phyloP scores from a whole-genome alignment of 208 protist genomes.

The Strigomonas galati region DNA sequence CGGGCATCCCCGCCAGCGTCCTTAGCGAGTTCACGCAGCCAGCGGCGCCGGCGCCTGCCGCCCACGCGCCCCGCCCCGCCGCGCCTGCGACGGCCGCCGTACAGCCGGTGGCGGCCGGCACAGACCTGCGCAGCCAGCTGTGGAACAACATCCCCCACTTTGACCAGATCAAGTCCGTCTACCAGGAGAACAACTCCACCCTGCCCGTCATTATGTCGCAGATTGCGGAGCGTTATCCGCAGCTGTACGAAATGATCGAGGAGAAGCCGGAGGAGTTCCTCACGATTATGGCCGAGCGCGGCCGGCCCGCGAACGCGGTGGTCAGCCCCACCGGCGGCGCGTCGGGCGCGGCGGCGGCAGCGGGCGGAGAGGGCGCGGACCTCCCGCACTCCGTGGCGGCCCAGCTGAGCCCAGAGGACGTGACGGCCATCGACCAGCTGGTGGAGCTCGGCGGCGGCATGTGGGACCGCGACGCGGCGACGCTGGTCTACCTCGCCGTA shows the following conservation, averaged over 20 bases:
- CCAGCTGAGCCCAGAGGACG: conserved; percentile 46
- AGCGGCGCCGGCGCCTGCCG: conserved; percentile 7
- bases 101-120: conserved; percentile 6
- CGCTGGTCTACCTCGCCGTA: conserved; percentile 67
- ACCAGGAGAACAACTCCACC: conserved; percentile 52
- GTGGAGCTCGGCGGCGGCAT: conserved; percentile 72
- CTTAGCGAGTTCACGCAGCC: conserved; percentile 31
- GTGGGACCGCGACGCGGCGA: conserved; percentile 70
- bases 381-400: conserved; percentile 6
- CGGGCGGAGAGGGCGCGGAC: background rate
- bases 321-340: conserved; percentile 1
- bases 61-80: conserved; percentile 3
- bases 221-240: conserved; percentile 62
- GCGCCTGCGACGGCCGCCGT: background rate
- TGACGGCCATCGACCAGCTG: conserved; percentile 49
- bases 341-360: background rate
- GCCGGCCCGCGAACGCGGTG: conserved; percentile 2
- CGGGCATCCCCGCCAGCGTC: conserved; percentile 60
- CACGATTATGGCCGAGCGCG: conserved; percentile 57
- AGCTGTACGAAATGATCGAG: conserved; percentile 59
- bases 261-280: conserved; percentile 66
- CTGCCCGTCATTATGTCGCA: conserved; percentile 63
- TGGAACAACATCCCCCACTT: conserved; percentile 63
- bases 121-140: conserved; percentile 45
- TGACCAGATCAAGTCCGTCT: conserved; percentile 57